Base-by-base conservation (phyloP, 495 filamentous ascomycete genomes). In the Halenospora varia region DNA sequence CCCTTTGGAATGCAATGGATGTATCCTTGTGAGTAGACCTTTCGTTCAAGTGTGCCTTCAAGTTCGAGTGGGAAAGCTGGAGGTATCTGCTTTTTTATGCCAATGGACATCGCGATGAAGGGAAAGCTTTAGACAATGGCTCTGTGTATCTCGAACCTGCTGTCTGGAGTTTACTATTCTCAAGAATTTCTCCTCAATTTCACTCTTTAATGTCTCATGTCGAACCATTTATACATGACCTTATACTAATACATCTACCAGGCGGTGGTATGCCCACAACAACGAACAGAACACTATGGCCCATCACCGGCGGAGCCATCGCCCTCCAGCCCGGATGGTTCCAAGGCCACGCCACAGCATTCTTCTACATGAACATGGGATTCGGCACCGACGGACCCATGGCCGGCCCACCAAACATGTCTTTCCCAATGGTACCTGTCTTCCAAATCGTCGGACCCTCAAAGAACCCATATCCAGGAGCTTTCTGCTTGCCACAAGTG, bases 1-100 rank as follows among this genome's bases (percentile, higher is more conserved):
- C 92, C 92, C 2, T 96, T 89, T 64, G 94, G 95, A 73, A 93
- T 96, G 90, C 88, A 96, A 75, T 97, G 94, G 93, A 85, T 87
- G 71, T 99, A 97, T 78, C 94, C 95, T 73, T 99, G 94, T 98
- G 75, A 77, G 89, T 76, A 51, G 15, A 26, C 25, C 39, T 53
- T 49, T 55, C 25, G 35, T 46, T 23, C 46, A 13, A 13, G 13
- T 35, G 13, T 35, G 13, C 29, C 13, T 35, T 13, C 13, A 6
- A 35, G 6, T 13, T 35, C 29, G 46, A 25, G 25, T 35, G 11
- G 26, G 26, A 29, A 48, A 18, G 48, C 25, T 40, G 17, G 52
- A 24, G 41, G 15, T 19, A 9, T 54, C 51, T 24, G 13, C 51
- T 56, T 11, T 51, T 9, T 20, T n/a, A n/a, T n/a, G n/a, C n/a